These are phyloP conservation scores for Zygosaccharomyces sapae DNA, from an alignment of 1,139 yeast genomes.

Conservation along the genomic window DNA sequence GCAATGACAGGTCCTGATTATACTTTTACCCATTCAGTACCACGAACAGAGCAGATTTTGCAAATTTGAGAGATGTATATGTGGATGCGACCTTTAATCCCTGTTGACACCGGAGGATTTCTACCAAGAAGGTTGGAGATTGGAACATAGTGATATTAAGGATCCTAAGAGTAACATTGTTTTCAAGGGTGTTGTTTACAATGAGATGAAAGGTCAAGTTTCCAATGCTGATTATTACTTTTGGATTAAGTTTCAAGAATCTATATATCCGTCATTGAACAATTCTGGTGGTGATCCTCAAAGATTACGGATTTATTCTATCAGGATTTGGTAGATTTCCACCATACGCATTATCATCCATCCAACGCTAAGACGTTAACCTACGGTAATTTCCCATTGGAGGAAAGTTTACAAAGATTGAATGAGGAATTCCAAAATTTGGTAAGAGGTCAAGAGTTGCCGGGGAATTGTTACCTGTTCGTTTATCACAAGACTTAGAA, in stretches of 20 bases:
- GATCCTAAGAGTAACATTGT: slow-evolving; percentile 58
- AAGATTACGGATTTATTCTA: slow-evolving; percentile 68
- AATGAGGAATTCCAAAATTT: slow-evolving; percentile 51
- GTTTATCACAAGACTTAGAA: slow-evolving; percentile 37
- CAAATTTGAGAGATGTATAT: slow-evolving; percentile 82
- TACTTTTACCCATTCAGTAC: slow-evolving; percentile 94
- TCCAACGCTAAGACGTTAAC: slow-evolving; percentile 84
- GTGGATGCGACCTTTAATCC: slow-evolving; percentile 86
- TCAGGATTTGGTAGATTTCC: slow-evolving; percentile 74
- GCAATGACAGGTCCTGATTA: slow-evolving; percentile 98
- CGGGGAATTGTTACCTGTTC: slow-evolving; percentile 43
- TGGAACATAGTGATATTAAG: slow-evolving; percentile 63
- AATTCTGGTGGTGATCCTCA: slow-evolving; percentile 95
- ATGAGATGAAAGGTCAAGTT: slow-evolving; percentile 97
- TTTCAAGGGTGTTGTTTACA: slow-evolving; percentile 93
- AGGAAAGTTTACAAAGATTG: slow-evolving; percentile 56
- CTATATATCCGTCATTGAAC: slow-evolving; percentile 81
- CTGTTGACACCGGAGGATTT: slow-evolving; percentile 74
- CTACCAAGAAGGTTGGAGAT: slow-evolving; percentile 95
- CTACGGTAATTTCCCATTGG: slow-evolving; percentile 73
- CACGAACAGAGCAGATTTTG: slow-evolving; percentile 75
- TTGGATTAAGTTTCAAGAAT: slow-evolving; percentile 78
- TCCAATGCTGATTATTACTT: slow-evolving; percentile 82
- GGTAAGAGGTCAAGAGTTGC: slow-evolving; percentile 43
- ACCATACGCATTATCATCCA: slow-evolving; percentile 74